Evolutionary conservation across 2,329 filamentous ascomycete species (phyloP).

Genomic region (Coniella lustricola): DNA sequence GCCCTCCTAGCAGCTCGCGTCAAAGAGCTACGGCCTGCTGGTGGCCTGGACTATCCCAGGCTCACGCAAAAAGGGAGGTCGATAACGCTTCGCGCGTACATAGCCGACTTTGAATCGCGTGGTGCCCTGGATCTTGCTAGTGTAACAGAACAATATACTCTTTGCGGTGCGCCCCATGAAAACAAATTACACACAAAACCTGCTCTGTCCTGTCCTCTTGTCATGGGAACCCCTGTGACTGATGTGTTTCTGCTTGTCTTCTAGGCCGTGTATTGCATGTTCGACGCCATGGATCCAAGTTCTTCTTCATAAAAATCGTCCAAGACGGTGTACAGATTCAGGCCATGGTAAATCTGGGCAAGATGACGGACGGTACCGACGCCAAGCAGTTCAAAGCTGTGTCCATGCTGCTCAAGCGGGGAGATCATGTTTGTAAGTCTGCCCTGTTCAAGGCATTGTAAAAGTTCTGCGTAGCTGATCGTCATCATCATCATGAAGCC

Average conservation of each 20-base stretch:
- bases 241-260: slow-evolving; percentile 10
- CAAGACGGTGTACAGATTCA: slow-evolving; percentile 69
- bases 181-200: neutral
- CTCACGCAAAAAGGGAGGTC: slow-evolving; percentile 27
- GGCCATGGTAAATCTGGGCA: slow-evolving; percentile 63
- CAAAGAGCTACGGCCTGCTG: slow-evolving; percentile 42
- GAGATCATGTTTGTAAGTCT: slow-evolving; percentile 74
- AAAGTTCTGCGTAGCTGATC: slow-evolving; percentile 15
- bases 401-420: slow-evolving; percentile 62
- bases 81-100: slow-evolving; percentile 33
- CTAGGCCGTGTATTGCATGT: slow-evolving; percentile 67
- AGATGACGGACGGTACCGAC: slow-evolving; percentile 30
- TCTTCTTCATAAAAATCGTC: slow-evolving; percentile 77
- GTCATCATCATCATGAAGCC: slow-evolving; percentile 37
- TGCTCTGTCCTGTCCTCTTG: slow-evolving; percentile 12
- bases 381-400: slow-evolving; percentile 49
- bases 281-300: slow-evolving; percentile 65
- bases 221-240: slow-evolving; percentile 17
- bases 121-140: neutral
- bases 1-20: slow-evolving; percentile 31
- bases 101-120: slow-evolving; percentile 24
- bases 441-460: slow-evolving; percentile 9
- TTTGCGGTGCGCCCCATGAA: neutral
- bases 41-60: slow-evolving; percentile 51
- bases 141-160: neutral